These are phyloP conservation scores for Aspergillus nomiae DNA, from an alignment of 2,329 filamentous ascomycete species.

Conservation along the genomic window DNA sequence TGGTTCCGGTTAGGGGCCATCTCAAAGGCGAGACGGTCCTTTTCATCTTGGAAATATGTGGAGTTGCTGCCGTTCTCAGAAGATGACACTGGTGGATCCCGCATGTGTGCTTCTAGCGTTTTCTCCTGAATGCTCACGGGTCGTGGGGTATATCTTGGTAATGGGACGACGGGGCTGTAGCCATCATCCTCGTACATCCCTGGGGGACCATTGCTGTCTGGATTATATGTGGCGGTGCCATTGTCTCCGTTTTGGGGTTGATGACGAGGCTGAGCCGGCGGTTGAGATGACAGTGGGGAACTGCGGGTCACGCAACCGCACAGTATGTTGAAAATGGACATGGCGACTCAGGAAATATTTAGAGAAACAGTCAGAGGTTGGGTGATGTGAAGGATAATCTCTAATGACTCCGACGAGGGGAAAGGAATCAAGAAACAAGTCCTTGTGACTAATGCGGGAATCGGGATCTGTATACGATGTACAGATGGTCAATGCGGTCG, in stretches of 20 bases:
- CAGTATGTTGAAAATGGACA: background rate
- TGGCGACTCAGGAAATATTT: background rate
- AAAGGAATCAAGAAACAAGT: background rate
- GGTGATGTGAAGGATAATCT: background rate
- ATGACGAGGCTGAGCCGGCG: background rate
- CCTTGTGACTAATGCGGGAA: background rate
- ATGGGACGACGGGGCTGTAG: constrained; percentile 36
- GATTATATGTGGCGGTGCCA: constrained; percentile 3
- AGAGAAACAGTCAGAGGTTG: background rate
- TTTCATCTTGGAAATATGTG: constrained; percentile 30
- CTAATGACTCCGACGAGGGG: background rate
- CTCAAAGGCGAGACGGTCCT: constrained; percentile 31
- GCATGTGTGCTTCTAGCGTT: constrained; percentile 38
- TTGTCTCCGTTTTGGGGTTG: constrained; percentile 5
- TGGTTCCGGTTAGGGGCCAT: background rate
- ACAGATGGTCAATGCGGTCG: background rate
- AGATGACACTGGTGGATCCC: constrained; percentile 32
- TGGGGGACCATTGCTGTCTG: background rate
- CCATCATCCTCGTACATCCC: constrained; percentile 24
- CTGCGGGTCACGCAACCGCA: background rate
- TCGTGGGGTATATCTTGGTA: constrained; percentile 45
- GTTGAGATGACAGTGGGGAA: background rate
- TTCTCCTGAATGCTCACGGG: constrained; percentile 43
- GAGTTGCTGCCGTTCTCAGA: constrained; percentile 13
- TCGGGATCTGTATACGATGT: background rate